Percentiles rank a stretch among this genome's conserved stretches.
Conservation (phyloP, 164 flowering plant genomes). For the Amborella trichopoda region DNA sequence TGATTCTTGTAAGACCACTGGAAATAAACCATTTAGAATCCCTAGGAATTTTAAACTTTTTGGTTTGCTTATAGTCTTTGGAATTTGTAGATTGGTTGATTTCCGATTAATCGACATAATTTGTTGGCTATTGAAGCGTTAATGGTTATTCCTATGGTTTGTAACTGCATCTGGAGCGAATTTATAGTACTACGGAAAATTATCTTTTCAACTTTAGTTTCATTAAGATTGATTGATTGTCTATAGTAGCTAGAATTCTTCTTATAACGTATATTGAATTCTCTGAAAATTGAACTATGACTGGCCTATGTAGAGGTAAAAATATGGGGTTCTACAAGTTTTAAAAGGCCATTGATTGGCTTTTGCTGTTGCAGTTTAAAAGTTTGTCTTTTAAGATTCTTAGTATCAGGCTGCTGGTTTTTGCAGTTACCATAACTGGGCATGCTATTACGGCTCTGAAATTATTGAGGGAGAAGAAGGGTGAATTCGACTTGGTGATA, state of each 20-base stretch:
- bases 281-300: background rate
- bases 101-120: no score
- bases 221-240: background rate
- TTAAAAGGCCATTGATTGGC: background rate
- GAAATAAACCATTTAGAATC: background rate
- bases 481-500: conserved; percentile 24
- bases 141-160: no score
- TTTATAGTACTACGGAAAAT: no score
- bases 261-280: background rate
- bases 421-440: conserved; percentile 22
- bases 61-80: no score
- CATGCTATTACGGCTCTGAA: conserved; percentile 16
- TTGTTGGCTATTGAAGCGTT: no score
- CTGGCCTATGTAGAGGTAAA: background rate
- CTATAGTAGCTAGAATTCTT: background rate
- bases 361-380: background rate
- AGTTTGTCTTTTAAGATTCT: background rate
- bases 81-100: no score
- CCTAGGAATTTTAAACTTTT: no score
- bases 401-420: background rate
- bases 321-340: background rate
- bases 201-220: background rate
- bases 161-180: no score
- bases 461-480: conserved; percentile 22
- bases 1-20: background rate